Evolutionary conservation across 306 rosid genomes (phyloP).

Genomic region (Rubus idaeus): DNA sequence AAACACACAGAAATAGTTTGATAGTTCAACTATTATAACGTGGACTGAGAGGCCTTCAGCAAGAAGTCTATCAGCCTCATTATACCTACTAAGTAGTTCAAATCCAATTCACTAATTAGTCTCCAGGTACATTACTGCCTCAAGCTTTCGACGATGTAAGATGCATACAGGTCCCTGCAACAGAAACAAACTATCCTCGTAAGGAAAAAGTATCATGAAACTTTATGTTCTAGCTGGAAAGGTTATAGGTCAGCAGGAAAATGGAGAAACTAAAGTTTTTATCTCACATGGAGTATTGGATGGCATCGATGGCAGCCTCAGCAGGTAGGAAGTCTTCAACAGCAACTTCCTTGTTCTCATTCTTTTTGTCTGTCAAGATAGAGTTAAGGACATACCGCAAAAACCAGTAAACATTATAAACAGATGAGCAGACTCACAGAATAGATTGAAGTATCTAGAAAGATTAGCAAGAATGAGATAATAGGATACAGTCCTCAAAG

Average conservation of each 20-base stretch:
- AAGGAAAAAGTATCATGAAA: conserved; percentile 11
- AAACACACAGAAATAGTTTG: not conserved
- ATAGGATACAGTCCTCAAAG: conserved; percentile 96
- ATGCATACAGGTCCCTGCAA: conserved; percentile 89
- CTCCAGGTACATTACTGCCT: conserved; percentile 59
- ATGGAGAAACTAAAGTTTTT: not conserved
- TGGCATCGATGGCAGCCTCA: conserved; percentile 75
- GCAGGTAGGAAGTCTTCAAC: conserved; percentile 95
- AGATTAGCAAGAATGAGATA: not conserved
- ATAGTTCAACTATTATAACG: not conserved
- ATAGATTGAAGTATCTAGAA: not conserved
- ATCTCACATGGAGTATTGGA: conserved; percentile 85
- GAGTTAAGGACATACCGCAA: conserved; percentile 41
- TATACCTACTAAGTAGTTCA: conserved; percentile 11
- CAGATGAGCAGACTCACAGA: not conserved
- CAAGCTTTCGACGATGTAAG: conserved; percentile 92
- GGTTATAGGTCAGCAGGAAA: not conserved
- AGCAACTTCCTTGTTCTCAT: conserved; percentile 90
- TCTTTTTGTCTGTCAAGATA: conserved; percentile 78
- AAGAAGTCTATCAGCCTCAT: conserved; percentile 27
- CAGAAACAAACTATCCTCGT: conserved; percentile 5
- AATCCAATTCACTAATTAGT: conserved; percentile 20
- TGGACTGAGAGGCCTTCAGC: conserved; percentile 16
- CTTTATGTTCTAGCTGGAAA: not conserved
- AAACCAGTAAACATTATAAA: conserved; percentile 7